These are phyloP conservation scores for Globisporangium lucens DNA, from an alignment of 352 stramenopile genomes.

Conservation along the genomic window DNA sequence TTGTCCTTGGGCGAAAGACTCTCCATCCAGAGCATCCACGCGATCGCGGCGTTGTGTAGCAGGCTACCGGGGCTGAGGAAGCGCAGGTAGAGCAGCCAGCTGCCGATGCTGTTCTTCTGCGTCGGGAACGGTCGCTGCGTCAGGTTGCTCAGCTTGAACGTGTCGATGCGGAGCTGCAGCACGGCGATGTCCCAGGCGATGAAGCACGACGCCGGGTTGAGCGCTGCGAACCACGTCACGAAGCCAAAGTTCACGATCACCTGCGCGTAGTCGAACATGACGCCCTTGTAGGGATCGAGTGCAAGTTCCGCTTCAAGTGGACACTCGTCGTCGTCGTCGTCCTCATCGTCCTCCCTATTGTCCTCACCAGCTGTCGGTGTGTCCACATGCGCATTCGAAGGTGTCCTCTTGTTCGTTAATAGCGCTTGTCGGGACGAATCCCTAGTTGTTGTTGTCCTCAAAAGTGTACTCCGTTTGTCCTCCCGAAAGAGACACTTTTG, in stretches of 20 bases:
- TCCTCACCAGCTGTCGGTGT: background rate
- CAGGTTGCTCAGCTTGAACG: slow-evolving; percentile 55
- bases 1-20: slow-evolving; percentile 1
- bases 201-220: slow-evolving; percentile 34
- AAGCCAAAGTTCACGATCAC: slow-evolving; percentile 59
- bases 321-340: background rate
- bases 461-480: background rate
- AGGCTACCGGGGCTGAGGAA: slow-evolving; percentile 47
- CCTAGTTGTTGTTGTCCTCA: background rate
- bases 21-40: slow-evolving; percentile 27
- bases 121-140: slow-evolving; percentile 64
- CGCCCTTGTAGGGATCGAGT: slow-evolving; percentile 57
- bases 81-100: slow-evolving; percentile 58
- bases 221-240: slow-evolving; percentile 60
- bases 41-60: slow-evolving; percentile 49
- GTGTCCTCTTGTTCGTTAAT: background rate
- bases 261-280: slow-evolving; percentile 78
- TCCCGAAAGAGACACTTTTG: background rate
- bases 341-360: slow-evolving; percentile 5
- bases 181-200: slow-evolving; percentile 49
- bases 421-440: slow-evolving; percentile 9
- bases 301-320: slow-evolving; percentile 37
- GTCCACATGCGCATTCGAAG: background rate
- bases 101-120: slow-evolving; percentile 46
- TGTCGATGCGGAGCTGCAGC: slow-evolving; percentile 62